Evolutionary conservation across 345 rosid genomes (phyloP), one percentile per base, ranked within the genome.

Genomic region (Pistacia atlantica): DNA sequence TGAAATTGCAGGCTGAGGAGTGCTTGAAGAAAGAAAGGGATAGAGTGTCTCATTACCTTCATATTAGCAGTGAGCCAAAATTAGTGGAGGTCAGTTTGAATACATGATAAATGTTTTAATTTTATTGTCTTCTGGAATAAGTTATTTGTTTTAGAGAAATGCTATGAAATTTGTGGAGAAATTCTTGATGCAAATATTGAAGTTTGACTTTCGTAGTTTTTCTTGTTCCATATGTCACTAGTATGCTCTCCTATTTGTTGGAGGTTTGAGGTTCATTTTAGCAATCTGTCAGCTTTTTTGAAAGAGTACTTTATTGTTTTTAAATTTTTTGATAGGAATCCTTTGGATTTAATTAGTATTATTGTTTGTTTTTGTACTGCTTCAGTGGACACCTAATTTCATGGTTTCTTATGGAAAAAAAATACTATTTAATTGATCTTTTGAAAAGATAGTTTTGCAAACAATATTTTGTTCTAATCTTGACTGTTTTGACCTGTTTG

Each of bases 21-120:
- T 97, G 98, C 81, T 80, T 94, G 65, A 94, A 86, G 86, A 87
- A 89, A 87, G 99, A 97, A 86, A 89, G 88, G 82, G 97, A 94
- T 48, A 90, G 99, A 77, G 97, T 94, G 71, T 75, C 93, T 68
- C 90, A 97, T 84, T 97, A 92, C 83, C 84, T 94, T 83, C 97
- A 92, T 72, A 88, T 88, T 37, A 91, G 94, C 83, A 94, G 94
- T 76, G 98, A 97, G 86, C 81, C 89, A 0, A 97, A 97, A 82
- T 87, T 97, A 83, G 92, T 90, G 12, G 94, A 94, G 98, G 99
- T 97, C 78, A 69, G 95, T 86, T 64, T n/a, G 48, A 20, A 81
- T 49, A 61, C 61, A 59, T 67, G 10, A 56, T 38, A 76, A 42
- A 17, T 52, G 49, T 25, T 13, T 38, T 57, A 35, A 31, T 31